Evolutionary conservation across 2,329 filamentous ascomycete genomes (phyloP).

Genomic region (Teratosphaeria epicoccoides): DNA sequence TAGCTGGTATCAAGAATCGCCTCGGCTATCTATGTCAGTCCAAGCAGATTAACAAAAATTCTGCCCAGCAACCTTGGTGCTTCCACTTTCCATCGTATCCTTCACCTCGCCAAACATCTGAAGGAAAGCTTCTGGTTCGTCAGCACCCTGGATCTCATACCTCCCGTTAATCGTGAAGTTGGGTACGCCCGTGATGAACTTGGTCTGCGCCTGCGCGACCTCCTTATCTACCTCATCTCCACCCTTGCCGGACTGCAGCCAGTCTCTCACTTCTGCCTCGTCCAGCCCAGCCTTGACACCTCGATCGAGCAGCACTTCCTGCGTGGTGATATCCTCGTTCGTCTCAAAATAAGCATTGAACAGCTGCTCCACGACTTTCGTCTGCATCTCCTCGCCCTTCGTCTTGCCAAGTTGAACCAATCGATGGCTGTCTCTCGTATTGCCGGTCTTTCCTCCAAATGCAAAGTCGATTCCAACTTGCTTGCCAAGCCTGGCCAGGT

Average conservation of each 20-base stretch:
- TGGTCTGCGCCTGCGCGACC: conserved; percentile 33
- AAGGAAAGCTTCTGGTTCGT: conserved; percentile 58
- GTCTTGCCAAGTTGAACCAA: conserved; percentile 58
- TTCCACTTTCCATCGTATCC: conserved; percentile 17
- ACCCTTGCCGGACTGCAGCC: conserved; percentile 35
- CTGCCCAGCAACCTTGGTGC: conserved; percentile 6
- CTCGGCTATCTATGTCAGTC: background rate
- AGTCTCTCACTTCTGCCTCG: conserved; percentile 32
- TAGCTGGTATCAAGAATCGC: background rate
- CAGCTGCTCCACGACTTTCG: conserved; percentile 49
- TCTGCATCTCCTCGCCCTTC: conserved; percentile 46
- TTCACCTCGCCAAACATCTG: conserved; percentile 54
- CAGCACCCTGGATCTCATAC: conserved; percentile 59
- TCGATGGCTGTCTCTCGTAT: conserved; percentile 69
- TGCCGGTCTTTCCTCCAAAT: conserved; percentile 60
- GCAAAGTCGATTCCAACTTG: conserved; percentile 63
- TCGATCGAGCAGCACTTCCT: conserved; percentile 30
- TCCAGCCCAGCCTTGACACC: conserved; percentile 36
- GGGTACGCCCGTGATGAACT: conserved; percentile 58
- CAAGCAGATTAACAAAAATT: conserved; percentile 21
- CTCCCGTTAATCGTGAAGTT: conserved; percentile 62
- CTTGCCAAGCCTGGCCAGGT: conserved; percentile 48
- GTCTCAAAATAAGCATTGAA: conserved; percentile 47
- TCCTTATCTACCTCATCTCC: conserved; percentile 37
- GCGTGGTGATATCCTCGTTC: conserved; percentile 38